These are phyloP conservation scores for Limnanthes douglasii DNA, from an alignment of 345 rosid genomes.

Conservation along the genomic window DNA sequence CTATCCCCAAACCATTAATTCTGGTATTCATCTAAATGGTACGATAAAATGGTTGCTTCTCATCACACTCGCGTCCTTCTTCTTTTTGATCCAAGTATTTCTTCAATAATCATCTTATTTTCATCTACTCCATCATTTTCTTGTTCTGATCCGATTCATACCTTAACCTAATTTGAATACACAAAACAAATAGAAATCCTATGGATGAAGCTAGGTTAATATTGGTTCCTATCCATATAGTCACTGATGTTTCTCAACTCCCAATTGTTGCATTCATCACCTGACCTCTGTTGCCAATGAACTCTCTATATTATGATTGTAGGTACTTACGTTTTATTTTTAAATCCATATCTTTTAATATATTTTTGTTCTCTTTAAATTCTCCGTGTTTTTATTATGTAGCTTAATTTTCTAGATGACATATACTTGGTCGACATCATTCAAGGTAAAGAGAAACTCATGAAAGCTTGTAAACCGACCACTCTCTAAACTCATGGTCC, in stretches of 20 bases:
- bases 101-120: too few relatives aligned
- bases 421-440: conserved; percentile 77
- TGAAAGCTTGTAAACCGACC: conserved; percentile 93
- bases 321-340: not conserved
- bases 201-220: conserved; percentile 28
- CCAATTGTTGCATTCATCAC: conserved; percentile 61
- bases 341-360: not conserved
- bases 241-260: conserved; percentile 55
- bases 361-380: not conserved
- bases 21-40: too few relatives aligned
- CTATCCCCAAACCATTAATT: too few relatives aligned
- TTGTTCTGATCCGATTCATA: too few relatives aligned
- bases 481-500: conserved; percentile 69
- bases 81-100: too few relatives aligned
- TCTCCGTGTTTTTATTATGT: conserved; percentile 14
- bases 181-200: conserved; percentile 36
- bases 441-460: conserved; percentile 53
- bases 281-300: conserved; percentile 68
- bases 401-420: conserved; percentile 89
- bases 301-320: conserved; percentile 92
- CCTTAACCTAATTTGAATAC: too few relatives aligned
- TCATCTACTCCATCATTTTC: too few relatives aligned
- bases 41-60: too few relatives aligned
- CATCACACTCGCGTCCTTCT: too few relatives aligned
- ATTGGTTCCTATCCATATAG: conserved; percentile 47